These are phyloP conservation scores for Coemansia sp. DNA, from an alignment of 192 early-diverging fungal species.

Conservation along the genomic window DNA sequence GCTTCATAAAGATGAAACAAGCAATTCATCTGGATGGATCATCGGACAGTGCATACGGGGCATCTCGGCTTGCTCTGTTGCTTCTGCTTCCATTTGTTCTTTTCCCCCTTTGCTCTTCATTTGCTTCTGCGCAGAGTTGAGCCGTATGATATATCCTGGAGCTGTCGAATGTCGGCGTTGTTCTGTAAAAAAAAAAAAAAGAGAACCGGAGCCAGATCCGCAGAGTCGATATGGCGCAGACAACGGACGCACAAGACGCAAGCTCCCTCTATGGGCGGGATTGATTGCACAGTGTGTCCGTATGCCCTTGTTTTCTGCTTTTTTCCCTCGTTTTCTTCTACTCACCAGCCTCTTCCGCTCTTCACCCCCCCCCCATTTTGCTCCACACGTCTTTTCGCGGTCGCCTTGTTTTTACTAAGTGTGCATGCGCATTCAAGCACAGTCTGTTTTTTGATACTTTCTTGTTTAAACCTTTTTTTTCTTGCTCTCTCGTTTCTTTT, in stretches of 20 bases:
- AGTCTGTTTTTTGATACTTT: not conserved
- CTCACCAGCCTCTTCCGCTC: not conserved
- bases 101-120: no score
- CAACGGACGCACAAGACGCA: no score
- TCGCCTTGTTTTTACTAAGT: slow-evolving; percentile 7
- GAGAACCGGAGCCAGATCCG: no score
- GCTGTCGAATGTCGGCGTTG: no score
- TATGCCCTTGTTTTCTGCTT: not conserved
- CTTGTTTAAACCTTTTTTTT: not conserved
- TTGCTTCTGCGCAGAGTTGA: no score
- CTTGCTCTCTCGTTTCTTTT: slow-evolving; percentile 21
- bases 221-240: no score
- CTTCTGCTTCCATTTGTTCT: not conserved
- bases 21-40: not conserved
- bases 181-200: no score
- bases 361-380: not conserved
- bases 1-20: no score
- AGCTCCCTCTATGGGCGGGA: no score
- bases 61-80: not conserved
- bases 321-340: not conserved
- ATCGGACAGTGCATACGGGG: not conserved
- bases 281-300: no score
- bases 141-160: no score
- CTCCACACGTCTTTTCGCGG: not conserved
- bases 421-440: slow-evolving; percentile 13